A percentile compares a stretch with the other conserved stretches of the same genome.
phyloP scores from a whole-genome alignment of 441 rosid genomes.

The Syzygium malaccense region DNA sequence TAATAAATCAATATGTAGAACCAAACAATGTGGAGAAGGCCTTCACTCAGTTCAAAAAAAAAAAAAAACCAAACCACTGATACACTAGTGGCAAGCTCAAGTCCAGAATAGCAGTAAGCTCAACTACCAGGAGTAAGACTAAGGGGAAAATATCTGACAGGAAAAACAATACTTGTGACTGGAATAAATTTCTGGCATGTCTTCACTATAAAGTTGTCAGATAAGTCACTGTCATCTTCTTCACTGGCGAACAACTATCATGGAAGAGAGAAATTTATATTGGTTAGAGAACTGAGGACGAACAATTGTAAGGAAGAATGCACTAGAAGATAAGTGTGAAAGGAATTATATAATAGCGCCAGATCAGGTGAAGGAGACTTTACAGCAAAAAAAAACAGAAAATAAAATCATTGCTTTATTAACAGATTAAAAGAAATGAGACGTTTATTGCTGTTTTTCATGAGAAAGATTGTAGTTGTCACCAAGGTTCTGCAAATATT shows the following conservation, averaged over 20 bases:
- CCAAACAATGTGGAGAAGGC: neutral
- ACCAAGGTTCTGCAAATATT: neutral
- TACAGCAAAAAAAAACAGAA: neutral
- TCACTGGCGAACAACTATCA: conserved; percentile 68
- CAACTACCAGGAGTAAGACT: neutral
- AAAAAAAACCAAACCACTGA: neutral
- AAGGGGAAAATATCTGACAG: neutral
- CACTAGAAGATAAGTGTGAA: neutral
- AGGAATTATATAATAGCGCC: neutral
- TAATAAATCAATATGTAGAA: neutral
- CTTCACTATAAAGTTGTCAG: conserved; percentile 82
- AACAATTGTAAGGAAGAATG: neutral
- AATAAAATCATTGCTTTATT: neutral
- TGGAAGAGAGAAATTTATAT: neutral
- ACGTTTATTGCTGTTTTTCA: neutral
- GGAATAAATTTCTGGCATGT: conserved; percentile 92
- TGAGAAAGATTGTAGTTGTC: neutral
- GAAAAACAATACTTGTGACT: conserved; percentile 58
- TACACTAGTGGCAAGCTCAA: neutral
- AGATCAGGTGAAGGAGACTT: neutral
- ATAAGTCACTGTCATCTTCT: conserved; percentile 75
- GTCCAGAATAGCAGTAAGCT: neutral
- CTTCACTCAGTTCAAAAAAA: neutral
- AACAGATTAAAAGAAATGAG: neutral
- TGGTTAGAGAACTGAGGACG: neutral